These are phyloP conservation scores for Plantago coronopus DNA, from an alignment of 305 asterid genomes.

Conservation along the genomic window DNA sequence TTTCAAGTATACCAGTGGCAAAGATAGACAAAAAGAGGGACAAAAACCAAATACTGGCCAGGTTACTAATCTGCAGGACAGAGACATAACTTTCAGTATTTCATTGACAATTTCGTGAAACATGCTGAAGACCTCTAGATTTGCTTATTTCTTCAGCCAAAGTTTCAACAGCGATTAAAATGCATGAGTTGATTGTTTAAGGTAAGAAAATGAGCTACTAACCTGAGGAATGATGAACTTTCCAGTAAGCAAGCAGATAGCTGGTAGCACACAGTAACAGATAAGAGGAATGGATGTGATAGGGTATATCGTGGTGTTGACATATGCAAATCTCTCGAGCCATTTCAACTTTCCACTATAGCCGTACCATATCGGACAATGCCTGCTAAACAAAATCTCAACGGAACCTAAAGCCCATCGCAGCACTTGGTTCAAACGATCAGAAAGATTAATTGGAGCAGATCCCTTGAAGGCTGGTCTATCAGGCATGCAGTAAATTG, in stretches of 20 bases:
- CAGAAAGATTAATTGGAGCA: slow-evolving; percentile 94
- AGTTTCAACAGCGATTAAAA: not conserved
- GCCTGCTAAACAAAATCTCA: slow-evolving; percentile 87
- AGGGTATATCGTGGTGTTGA: slow-evolving; percentile 92
- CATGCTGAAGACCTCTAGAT: slow-evolving; percentile 5
- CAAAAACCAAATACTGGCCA: slow-evolving; percentile 91
- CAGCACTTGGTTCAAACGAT: slow-evolving; percentile 95
- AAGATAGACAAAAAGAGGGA: slow-evolving; percentile 94
- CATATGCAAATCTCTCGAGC: slow-evolving; percentile 88
- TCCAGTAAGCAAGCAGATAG: slow-evolving; percentile 88
- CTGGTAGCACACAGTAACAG: slow-evolving; percentile 78
- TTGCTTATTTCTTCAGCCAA: not conserved
- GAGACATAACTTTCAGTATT: not conserved
- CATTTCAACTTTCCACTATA: slow-evolving; percentile 80
- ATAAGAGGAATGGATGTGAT: slow-evolving; percentile 86
- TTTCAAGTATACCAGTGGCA: slow-evolving; percentile 90
- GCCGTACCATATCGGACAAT: slow-evolving; percentile 96
- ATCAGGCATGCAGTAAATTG: slow-evolving; percentile 90
- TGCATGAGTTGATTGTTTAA: not conserved
- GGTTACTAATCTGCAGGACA: slow-evolving; percentile 71
- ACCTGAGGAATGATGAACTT: slow-evolving; percentile 97
- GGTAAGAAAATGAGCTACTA: slow-evolving; percentile 12
- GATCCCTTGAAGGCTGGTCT: slow-evolving; percentile 97
- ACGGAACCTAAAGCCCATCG: slow-evolving; percentile 99
- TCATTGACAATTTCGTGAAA: not conserved